Percentiles rank a stretch among this genome's conserved stretches.
These are phyloP conservation scores for Lentinula sp. DNA, from an alignment of 768 basidiomycete species.

Conservation along the genomic window DNA sequence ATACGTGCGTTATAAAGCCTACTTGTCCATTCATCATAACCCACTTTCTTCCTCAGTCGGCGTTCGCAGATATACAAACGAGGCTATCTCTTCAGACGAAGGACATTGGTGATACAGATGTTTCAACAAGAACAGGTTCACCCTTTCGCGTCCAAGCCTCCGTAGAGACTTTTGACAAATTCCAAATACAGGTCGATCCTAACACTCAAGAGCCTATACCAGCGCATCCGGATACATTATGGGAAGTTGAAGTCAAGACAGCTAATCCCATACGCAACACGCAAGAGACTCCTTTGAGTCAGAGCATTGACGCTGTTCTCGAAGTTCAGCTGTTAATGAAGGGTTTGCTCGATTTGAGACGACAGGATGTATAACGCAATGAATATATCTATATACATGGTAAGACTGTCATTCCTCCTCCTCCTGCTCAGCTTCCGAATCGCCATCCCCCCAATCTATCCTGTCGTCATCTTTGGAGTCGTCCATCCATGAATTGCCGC, in stretches of 20 bases:
- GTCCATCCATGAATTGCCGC: slow-evolving; percentile 20
- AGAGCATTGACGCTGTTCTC: slow-evolving; percentile 67
- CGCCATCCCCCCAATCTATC: slow-evolving; percentile 3
- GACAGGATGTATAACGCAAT: slow-evolving; percentile 53
- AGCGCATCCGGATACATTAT: slow-evolving; percentile 74
- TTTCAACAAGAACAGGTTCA: slow-evolving; percentile 79
- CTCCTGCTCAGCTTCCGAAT: slow-evolving; percentile 26
- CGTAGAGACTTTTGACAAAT: background rate
- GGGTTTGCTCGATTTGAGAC: slow-evolving; percentile 69
- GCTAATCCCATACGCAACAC: slow-evolving; percentile 73
- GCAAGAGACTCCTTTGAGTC: slow-evolving; percentile 68
- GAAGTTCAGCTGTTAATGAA: slow-evolving; percentile 84
- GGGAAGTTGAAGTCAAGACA: slow-evolving; percentile 88
- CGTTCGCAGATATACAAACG: slow-evolving; percentile 78
- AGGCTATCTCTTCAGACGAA: slow-evolving; percentile 72
- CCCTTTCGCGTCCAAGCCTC: background rate
- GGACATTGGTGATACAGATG: slow-evolving; percentile 69
- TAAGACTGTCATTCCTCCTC: background rate
- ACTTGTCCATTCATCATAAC: too few relatives aligned
- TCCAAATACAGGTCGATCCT: slow-evolving; percentile 52
- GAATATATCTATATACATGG: background rate
- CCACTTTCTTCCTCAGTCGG: slow-evolving; percentile 30
- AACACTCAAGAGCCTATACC: slow-evolving; percentile 72
- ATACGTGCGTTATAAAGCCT: slow-evolving; percentile 39
- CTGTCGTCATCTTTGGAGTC: slow-evolving; percentile 23